Percentiles rank a stretch among this genome's conserved stretches.
phyloP scores from a whole-genome alignment of 2,329 filamentous ascomycete genomes.

The Aureobasidium sp. region DNA sequence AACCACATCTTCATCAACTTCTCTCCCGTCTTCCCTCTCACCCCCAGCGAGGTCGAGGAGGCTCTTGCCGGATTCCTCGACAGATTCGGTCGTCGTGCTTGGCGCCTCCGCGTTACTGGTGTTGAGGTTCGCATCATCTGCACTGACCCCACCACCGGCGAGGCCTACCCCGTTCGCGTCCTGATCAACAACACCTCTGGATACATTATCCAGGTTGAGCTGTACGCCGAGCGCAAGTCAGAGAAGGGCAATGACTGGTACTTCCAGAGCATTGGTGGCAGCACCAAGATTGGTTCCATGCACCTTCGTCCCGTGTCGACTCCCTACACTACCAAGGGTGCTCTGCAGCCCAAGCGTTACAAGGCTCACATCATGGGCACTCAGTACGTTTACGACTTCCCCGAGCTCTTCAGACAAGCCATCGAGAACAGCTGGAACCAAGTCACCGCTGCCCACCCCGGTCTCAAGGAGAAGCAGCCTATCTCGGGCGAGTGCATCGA shows the following conservation, averaged over 20 bases:
- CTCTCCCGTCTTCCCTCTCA: slow-evolving; percentile 87
- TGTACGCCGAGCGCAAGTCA: slow-evolving; percentile 95
- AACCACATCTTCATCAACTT: slow-evolving; percentile 99
- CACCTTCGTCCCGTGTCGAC: slow-evolving; percentile 85
- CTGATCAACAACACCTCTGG: slow-evolving; percentile 98
- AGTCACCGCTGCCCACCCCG: slow-evolving; percentile 65
- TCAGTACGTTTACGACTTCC: slow-evolving; percentile 99
- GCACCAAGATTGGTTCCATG: slow-evolving; percentile 90
- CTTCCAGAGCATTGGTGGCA: slow-evolving; percentile 95
- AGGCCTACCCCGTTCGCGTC: slow-evolving; percentile 86
- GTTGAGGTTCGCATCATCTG: slow-evolving; percentile 98
- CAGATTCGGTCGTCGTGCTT: slow-evolving; percentile 87
- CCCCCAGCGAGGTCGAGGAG: slow-evolving; percentile 83
- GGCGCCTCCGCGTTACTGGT: slow-evolving; percentile 92
- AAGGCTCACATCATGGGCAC: slow-evolving; percentile 99
- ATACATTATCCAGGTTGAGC: slow-evolving; percentile 94
- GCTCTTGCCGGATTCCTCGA: slow-evolving; percentile 93
- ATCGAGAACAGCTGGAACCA: slow-evolving; percentile 91
- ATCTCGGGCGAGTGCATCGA: slow-evolving; percentile 84
- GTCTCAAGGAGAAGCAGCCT: slow-evolving; percentile 73
- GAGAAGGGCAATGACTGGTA: slow-evolving; percentile 93
- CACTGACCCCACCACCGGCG: slow-evolving; percentile 77
- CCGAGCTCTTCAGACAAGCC: slow-evolving; percentile 95
- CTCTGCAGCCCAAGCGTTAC: slow-evolving; percentile 97
- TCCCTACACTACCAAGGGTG: slow-evolving; percentile 96